These are phyloP conservation scores for Fremontodendron californicum DNA, from an alignment of 345 rosid species.

Conservation along the genomic window DNA sequence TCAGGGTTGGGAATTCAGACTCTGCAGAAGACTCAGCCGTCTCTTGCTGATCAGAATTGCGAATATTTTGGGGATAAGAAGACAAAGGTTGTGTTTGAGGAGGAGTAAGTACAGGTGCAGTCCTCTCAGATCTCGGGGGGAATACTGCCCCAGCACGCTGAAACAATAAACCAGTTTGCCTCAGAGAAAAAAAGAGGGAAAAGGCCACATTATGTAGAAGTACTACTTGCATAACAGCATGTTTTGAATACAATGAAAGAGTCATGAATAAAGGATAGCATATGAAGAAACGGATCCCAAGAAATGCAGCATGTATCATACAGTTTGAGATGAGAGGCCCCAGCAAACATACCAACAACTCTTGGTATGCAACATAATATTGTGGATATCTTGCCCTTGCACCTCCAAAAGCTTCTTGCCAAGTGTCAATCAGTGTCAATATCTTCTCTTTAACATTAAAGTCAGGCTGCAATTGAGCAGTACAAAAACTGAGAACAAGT, in stretches of 20 bases:
- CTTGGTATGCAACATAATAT: constrained; percentile 93
- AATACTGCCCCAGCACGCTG: constrained; percentile 99
- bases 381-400: constrained; percentile 98
- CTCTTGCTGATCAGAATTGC: constrained; percentile 55
- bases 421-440: constrained; percentile 76
- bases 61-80: constrained; percentile 80
- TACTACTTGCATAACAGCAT: not conserved
- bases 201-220: constrained; percentile 6
- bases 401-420: constrained; percentile 99
- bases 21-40: constrained; percentile 71
- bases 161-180: constrained; percentile 24
- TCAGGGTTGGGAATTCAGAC: constrained; percentile 85
- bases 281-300: not conserved
- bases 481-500: constrained; percentile 28
- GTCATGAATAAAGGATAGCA: not conserved
- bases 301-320: constrained; percentile 1
- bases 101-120: constrained; percentile 93
- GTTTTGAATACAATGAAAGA: not conserved
- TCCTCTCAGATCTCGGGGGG: constrained; percentile 85
- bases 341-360: constrained; percentile 69
- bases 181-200: constrained; percentile 13
- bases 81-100: constrained; percentile 91
- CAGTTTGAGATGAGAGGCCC: constrained; percentile 13
- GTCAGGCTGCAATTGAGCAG: constrained; percentile 62
- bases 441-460: constrained; percentile 93